Evolutionary conservation across 352 stramenopile genomes (phyloP).

Genomic region (Globisporangium echinulatum): DNA sequence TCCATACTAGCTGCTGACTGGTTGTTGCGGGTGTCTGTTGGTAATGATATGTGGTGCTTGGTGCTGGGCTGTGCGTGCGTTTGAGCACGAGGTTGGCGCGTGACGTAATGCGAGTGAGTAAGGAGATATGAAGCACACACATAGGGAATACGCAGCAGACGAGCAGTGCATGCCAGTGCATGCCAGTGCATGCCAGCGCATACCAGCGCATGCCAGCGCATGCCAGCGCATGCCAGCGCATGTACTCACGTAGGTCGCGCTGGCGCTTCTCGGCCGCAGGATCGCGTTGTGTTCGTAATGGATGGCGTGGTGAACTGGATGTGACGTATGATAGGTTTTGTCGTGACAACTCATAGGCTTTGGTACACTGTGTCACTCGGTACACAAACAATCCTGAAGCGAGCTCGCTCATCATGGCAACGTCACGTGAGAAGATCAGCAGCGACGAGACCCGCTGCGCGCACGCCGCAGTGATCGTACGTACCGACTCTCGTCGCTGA

Average conservation of each 20-base stretch:
- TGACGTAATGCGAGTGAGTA: no score
- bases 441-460: constrained; percentile 22
- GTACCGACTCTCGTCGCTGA: not conserved
- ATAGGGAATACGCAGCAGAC: not conserved
- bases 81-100: no score
- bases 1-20: not conserved
- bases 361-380: no score
- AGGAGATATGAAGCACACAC: no score
- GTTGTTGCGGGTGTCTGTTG: not conserved
- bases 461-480: constrained; percentile 20
- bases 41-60: not conserved
- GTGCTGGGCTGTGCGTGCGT: no score
- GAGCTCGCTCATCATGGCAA: not conserved
- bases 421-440: constrained; percentile 13
- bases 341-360: not conserved
- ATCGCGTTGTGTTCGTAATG: not conserved
- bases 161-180: not conserved
- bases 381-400: no score
- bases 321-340: not conserved
- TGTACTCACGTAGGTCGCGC: not conserved
- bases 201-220: no score
- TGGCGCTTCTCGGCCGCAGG: not conserved
- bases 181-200: not conserved
- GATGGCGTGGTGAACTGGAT: no score
- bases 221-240: no score